Evolutionary conservation across 2,329 filamentous ascomycete species (phyloP).

Genomic region (Uncinocarpus reesii): DNA sequence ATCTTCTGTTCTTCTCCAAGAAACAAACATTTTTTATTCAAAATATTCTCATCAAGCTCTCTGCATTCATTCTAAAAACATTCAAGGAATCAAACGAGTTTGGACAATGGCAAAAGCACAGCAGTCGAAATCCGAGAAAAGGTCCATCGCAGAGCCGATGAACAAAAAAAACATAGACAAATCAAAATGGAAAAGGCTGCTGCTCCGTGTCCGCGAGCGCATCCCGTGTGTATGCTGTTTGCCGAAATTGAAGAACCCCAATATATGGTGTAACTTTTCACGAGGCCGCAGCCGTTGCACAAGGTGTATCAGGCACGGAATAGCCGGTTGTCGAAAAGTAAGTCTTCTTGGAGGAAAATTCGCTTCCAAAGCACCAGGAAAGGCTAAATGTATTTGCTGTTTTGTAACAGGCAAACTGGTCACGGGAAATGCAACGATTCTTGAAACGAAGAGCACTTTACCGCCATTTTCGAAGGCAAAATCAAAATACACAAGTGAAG

Average conservation of each 20-base stretch:
- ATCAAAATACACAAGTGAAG: background rate
- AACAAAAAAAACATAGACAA: background rate
- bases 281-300: background rate
- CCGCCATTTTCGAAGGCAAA: background rate
- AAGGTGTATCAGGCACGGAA: background rate
- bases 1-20: too few relatives aligned
- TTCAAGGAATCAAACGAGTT: too few relatives aligned
- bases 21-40: too few relatives aligned
- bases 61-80: too few relatives aligned
- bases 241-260: background rate
- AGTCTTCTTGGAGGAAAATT: too few relatives aligned
- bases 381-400: too few relatives aligned
- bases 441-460: background rate
- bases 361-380: too few relatives aligned
- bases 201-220: background rate
- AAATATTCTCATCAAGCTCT: background rate
- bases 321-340: background rate
- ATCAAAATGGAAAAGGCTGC: background rate
- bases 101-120: too few relatives aligned
- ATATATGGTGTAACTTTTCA: background rate
- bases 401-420: background rate
- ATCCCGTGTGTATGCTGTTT: background rate
- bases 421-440: background rate
- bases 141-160: too few relatives aligned
- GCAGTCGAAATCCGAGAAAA: too few relatives aligned